Base-by-base conservation (phyloP, 192 early-diverging fungal genomes). In the Pilobolus umbonatus region DNA sequence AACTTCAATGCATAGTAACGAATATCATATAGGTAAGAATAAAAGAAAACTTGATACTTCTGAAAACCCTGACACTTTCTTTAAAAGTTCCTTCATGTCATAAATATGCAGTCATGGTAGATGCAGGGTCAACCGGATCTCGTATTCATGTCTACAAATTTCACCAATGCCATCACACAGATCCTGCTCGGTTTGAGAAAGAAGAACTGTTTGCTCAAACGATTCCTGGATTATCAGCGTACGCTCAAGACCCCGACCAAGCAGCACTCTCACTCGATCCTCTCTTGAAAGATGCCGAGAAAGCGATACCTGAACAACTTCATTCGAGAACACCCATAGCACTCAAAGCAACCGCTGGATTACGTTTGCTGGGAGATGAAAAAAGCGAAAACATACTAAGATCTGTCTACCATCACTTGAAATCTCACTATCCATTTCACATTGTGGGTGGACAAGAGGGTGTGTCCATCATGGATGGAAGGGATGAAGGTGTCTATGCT, bases 131-230 rank as follows among this genome's bases (percentile, higher is more conserved):
- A 3, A 90, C 92, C 2, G 92, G 90, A 36, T 92, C 90, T 2
- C 87, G 92, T 26, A 87, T 94, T 65, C 92, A 94, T 67, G 86
- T 94, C 26, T 94, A 92, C 77, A 76, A 78, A 58, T 94, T 94
- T 78, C 84, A 88, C 70, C 84, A 88, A 71, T 92, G 90, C 72
- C 43, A 3, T 17, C 77, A 82, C 55, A 57, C 65, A 31, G 64
- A 71, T n/a, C 83, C 88, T 6, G 28, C 56, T 11, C 73, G 76
- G 25, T 74, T 93, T 22, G 86, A 93, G 38, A 74, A 86, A 59
- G 68, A 71, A 61, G 88, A 88, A 65, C 64, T 87, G 17, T 94
- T 94, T 69, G 69, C 81, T 44, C 84, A 87, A 52, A 71, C 79
- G 42, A 85, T 86, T 55, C 90, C 90, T 1, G 92, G 92, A 14